phyloP scores from a whole-genome alignment of 1,139 yeast species.

The Yamadazyma diospyri region DNA sequence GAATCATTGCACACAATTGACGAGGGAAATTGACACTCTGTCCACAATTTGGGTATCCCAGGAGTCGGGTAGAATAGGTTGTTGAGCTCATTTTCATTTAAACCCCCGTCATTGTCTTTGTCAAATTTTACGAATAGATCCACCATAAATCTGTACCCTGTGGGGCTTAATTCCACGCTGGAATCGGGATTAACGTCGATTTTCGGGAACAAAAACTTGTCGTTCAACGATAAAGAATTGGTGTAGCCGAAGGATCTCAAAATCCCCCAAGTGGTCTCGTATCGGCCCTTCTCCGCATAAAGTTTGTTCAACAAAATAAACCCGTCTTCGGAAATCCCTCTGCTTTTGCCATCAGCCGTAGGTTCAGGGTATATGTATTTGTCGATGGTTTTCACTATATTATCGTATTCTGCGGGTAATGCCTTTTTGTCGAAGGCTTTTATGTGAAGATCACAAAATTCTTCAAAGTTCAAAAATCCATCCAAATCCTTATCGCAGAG shows the following conservation, averaged over 20 bases:
- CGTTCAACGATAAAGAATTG: slow-evolving; percentile 81
- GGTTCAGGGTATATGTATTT: slow-evolving; percentile 24
- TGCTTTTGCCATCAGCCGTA: slow-evolving; percentile 15
- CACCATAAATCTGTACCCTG: slow-evolving; percentile 89
- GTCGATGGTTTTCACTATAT: slow-evolving; percentile 26
- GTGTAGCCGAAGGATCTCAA: slow-evolving; percentile 85
- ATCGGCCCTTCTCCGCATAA: slow-evolving; percentile 88
- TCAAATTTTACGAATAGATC: slow-evolving; percentile 85
- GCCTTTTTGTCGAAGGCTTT: slow-evolving; percentile 64
- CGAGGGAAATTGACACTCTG: slow-evolving; percentile 76
- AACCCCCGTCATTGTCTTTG: slow-evolving; percentile 93
- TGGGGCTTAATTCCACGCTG: slow-evolving; percentile 88
- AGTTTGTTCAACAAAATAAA: slow-evolving; percentile 72
- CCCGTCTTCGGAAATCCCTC: slow-evolving; percentile 71
- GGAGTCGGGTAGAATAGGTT: slow-evolving; percentile 84
- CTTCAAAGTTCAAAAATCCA: slow-evolving; percentile 68
- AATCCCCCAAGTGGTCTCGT: slow-evolving; percentile 96
- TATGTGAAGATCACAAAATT: slow-evolving; percentile 63
- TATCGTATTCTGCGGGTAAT: slow-evolving; percentile 25
- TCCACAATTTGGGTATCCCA: slow-evolving; percentile 86
- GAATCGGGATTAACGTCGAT: slow-evolving; percentile 74
- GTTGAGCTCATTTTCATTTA: slow-evolving; percentile 66
- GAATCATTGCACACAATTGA: slow-evolving; percentile 86
- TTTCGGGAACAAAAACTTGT: slow-evolving; percentile 70
- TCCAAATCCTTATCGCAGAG: slow-evolving; percentile 89